These are phyloP conservation scores for Hypomyces rosellus DNA, from an alignment of 2,329 filamentous ascomycete genomes.

Conservation along the genomic window DNA sequence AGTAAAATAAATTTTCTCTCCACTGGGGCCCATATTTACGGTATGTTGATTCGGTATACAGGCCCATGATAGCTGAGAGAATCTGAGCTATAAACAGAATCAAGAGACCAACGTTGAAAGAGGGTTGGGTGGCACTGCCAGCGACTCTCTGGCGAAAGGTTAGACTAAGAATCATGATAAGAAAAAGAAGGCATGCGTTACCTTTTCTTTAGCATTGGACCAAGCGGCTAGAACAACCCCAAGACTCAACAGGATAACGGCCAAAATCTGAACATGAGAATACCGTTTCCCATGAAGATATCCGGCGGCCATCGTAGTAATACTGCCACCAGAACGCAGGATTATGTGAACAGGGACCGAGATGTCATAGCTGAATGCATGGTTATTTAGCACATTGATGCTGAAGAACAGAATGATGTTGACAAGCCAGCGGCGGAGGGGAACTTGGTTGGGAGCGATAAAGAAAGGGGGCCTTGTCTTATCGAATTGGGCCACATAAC, in stretches of 20 bases:
- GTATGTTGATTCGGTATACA: constrained; percentile 92
- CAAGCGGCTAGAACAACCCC: constrained; percentile 85
- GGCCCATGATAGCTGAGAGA: constrained; percentile 86
- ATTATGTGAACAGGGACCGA: constrained; percentile 97
- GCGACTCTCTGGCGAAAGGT: not conserved
- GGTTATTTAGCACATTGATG: constrained; percentile 95
- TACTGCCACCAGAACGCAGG: constrained; percentile 86
- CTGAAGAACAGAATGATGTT: constrained; percentile 88
- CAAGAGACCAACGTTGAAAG: constrained; percentile 59
- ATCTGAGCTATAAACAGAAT: constrained; percentile 85
- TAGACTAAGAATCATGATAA: not conserved
- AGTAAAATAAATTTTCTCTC: constrained; percentile 96
- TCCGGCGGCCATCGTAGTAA: constrained; percentile 91
- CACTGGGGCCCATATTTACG: constrained; percentile 79
- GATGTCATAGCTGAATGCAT: constrained; percentile 94
- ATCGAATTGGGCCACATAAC: constrained; percentile 71
- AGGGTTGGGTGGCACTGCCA: constrained; percentile 17
- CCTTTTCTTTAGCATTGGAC: constrained; percentile 83
- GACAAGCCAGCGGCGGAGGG: constrained; percentile 75
- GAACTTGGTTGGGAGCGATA: constrained; percentile 70
- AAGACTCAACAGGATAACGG: constrained; percentile 74
- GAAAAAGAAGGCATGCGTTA: constrained; percentile 28
- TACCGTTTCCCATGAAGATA: constrained; percentile 82
- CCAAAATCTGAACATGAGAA: constrained; percentile 69
- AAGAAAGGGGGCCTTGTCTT: constrained; percentile 61